Conservation (phyloP, 208 protist species). For the Leishmania arabica region DNA sequence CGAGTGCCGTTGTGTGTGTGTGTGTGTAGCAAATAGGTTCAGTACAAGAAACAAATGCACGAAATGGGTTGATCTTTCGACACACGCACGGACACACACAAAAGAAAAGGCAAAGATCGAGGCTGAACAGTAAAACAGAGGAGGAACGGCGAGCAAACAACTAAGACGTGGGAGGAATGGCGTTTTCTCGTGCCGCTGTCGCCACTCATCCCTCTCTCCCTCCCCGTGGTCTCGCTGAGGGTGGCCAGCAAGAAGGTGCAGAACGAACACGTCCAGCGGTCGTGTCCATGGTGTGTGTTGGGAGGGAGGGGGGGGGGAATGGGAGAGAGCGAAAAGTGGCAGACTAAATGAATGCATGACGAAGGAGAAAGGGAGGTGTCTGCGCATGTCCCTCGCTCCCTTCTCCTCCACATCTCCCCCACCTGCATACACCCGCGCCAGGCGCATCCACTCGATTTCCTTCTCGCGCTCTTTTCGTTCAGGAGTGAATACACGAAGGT, state of each 20-base stretch:
- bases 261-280: neutral
- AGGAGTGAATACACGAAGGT: neutral
- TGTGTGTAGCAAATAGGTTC: neutral
- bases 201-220: neutral
- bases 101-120: neutral
- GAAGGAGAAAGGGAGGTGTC: neutral
- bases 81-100: neutral
- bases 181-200: no score
- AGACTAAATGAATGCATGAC: neutral
- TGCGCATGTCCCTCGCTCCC: neutral
- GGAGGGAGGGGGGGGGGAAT: neutral
- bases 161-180: neutral
- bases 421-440: neutral
- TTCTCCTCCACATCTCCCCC: neutral
- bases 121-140: neutral
- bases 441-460: neutral
- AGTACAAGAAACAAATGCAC: neutral
- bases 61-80: neutral
- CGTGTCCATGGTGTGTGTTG: neutral
- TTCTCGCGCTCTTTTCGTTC: neutral
- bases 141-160: neutral
- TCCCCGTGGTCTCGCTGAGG: neutral
- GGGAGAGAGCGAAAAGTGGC: neutral
- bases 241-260: neutral
- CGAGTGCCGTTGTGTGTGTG: neutral